Percentiles rank a stretch among this genome's conserved stretches.
Evolutionary conservation across 257 asterid genomes (phyloP).

Genomic region (Salvia miltiorrhiza): DNA sequence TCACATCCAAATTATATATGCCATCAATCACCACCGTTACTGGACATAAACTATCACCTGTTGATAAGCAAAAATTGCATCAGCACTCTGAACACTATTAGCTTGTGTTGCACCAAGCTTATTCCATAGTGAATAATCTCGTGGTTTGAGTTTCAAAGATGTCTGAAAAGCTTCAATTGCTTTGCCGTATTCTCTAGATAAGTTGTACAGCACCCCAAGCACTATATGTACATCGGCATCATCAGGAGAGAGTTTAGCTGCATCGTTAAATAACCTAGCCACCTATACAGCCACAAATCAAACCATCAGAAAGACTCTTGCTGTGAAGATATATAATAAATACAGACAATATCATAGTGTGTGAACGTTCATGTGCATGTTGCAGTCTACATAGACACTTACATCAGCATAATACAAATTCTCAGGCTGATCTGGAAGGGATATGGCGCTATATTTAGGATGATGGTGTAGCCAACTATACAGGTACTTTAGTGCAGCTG

Average conservation of each 20-base stretch:
- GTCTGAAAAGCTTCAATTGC: conserved; percentile 95
- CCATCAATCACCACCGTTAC: neutral
- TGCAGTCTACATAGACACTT: conserved; percentile 30
- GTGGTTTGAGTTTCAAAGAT: conserved; percentile 89
- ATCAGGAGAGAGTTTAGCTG: conserved; percentile 88
- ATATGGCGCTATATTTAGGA: conserved; percentile 77
- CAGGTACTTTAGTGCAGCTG: conserved; percentile 86
- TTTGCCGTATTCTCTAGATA: conserved; percentile 83
- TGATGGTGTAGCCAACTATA: conserved; percentile 93
- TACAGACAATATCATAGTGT: neutral
- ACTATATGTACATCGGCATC: conserved; percentile 99
- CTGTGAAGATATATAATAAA: neutral
- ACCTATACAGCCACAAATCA: conserved; percentile 49
- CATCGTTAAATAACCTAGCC: conserved; percentile 74
- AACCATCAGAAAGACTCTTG: conserved; percentile 18
- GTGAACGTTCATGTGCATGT: neutral
- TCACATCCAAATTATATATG: conserved; percentile 11
- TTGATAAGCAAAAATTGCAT: conserved; percentile 94
- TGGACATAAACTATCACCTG: conserved; percentile 42
- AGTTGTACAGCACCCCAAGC: conserved; percentile 88
- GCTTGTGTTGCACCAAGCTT: conserved; percentile 99
- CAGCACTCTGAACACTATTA: conserved; percentile 93
- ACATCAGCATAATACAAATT: conserved; percentile 88
- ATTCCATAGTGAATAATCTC: conserved; percentile 98
- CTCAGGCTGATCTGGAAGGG: conserved; percentile 69